Base-by-base conservation (phyloP, 176 grass and related monocot species). In the Oryza officinalis region DNA sequence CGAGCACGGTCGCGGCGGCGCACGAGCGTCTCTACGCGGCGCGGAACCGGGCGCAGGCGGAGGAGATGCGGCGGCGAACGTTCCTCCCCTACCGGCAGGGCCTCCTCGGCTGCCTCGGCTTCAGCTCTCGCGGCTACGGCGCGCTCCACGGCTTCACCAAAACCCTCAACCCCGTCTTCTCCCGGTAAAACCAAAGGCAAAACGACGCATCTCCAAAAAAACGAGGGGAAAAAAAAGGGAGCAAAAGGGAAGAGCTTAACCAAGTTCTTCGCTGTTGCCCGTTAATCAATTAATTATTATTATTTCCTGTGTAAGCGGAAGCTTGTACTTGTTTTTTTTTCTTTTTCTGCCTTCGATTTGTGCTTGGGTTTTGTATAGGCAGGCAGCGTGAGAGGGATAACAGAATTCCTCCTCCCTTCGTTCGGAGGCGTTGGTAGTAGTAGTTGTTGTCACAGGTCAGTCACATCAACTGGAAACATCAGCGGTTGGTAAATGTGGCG, bases 11-110 rank as follows among this genome's bases (percentile, higher is more conserved):
- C 2, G 82, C 91, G 22, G 90, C 96, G 33, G 91, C 97, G 17
- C 97, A 99, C 68, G 97, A 99, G 91, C 70, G 89, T 81, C 93
- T 90, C 12, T 99, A 99, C 89, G 87, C 91, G 49, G 90, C 90
- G 80, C 88, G 84, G 84, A 96, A 94, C 85, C 88, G 91, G 1
- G 93, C 91, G 67, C 93, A 96, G 30, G 88, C 93, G 41, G 91
- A 99, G 86, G 97, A 94, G 81, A 94, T 94, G 97, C 86, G 97
- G 68, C 93, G 89, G 84, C 91, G 91, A 67, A 99, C 97, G 54
- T 99, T 99, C 89, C 82, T 99, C 26, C 97, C 97, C 20, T 99
- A 99, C 86, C 84, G 97, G 25, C 91, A 92, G 83, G 97, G 97
- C 32, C 85, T 99, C 26, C 81, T 99, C 5, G 91, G 97, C 35